Conservation (phyloP, 148 eudicot genomes). For the Arbutus unedo region DNA sequence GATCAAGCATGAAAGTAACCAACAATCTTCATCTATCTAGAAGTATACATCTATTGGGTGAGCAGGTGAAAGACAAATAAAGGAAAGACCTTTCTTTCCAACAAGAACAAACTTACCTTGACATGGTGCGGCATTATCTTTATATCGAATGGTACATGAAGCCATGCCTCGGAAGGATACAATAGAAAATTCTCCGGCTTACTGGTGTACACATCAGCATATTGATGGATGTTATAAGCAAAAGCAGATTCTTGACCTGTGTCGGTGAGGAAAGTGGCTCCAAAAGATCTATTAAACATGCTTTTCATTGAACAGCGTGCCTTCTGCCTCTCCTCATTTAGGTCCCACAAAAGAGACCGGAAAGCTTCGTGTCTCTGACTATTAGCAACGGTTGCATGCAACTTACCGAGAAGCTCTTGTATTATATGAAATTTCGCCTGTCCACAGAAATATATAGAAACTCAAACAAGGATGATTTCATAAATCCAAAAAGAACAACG, state of each 20-base stretch:
- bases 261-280: conserved; percentile 94
- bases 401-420: conserved; percentile 92
- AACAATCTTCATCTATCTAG: not conserved
- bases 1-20: not conserved
- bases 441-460: not conserved
- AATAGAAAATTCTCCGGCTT: conserved; percentile 89
- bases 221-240: conserved; percentile 88
- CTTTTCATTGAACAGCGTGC: conserved; percentile 70
- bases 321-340: conserved; percentile 77
- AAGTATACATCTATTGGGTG: not conserved
- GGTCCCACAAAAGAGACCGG: conserved; percentile 63
- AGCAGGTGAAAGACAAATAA: not conserved
- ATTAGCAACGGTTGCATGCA: conserved; percentile 62
- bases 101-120: conserved; percentile 51
- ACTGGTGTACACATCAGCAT: conserved; percentile 96
- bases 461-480: conserved; percentile 1
- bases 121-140: conserved; percentile 99
- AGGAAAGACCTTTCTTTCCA: not conserved
- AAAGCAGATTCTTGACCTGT: conserved; percentile 95
- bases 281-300: conserved; percentile 90
- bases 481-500: not conserved
- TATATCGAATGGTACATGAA: conserved; percentile 79
- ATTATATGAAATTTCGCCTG: conserved; percentile 94
- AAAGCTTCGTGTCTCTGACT: conserved; percentile 56
- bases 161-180: conserved; percentile 90